These are phyloP conservation scores for Chloromonas sp. DNA, from an alignment of 163 green algal genomes.

Conservation along the genomic window DNA sequence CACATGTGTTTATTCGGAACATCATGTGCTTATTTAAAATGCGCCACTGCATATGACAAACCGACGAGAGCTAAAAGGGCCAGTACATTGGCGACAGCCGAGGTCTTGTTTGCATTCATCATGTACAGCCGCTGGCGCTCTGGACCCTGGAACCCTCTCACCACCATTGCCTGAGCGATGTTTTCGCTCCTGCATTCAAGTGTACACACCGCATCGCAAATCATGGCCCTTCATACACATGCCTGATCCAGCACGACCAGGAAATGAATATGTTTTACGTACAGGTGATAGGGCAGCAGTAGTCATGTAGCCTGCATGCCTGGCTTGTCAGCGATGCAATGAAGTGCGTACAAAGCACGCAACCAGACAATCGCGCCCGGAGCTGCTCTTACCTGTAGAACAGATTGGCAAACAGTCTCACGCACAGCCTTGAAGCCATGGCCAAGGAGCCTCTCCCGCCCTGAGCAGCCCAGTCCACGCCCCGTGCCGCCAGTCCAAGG, in stretches of 20 bases:
- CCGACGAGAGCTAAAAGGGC: conserved; percentile 11
- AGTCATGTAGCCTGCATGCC: not conserved
- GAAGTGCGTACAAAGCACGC: not conserved
- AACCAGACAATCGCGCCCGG: not conserved
- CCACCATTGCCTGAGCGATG: conserved; percentile 72
- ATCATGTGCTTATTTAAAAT: too few relatives aligned
- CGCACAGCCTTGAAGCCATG: conserved; percentile 34
- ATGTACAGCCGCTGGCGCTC: conserved; percentile 58
- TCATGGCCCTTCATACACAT: not conserved
- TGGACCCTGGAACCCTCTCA: conserved; percentile 69
- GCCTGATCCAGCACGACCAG: not conserved
- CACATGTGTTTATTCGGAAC: not conserved
- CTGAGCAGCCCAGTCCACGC: conserved; percentile 60
- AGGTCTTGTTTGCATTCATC: conserved; percentile 37
- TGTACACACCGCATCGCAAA: not conserved
- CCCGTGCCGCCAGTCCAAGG: conserved; percentile 59
- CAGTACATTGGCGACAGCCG: conserved; percentile 32
- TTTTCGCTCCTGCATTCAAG: conserved; percentile 42
- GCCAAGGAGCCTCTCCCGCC: conserved; percentile 36
- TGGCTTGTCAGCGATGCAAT: not conserved
- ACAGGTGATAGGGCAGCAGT: too few relatives aligned
- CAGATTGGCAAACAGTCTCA: conserved; percentile 71
- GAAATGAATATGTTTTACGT: too few relatives aligned
- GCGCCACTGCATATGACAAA: not conserved
- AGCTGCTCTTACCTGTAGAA: conserved; percentile 34